phyloP scores from a whole-genome alignment of 306 rosid species.

The Prunus armeniaca region DNA sequence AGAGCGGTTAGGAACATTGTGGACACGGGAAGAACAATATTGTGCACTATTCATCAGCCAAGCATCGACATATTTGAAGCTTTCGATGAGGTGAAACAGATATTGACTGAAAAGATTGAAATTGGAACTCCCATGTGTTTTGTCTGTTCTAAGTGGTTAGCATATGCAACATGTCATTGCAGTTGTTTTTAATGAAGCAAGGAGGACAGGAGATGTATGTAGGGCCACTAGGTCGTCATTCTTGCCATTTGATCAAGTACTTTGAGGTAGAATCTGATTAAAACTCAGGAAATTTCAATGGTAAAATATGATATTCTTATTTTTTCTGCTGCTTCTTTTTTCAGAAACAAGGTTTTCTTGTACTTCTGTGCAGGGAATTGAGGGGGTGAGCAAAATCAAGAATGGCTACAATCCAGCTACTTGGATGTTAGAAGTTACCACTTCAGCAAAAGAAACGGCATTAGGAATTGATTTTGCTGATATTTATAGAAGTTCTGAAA shows the following conservation, averaged over 20 bases:
- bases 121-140: neutral
- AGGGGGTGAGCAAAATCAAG: slow-evolving; percentile 4
- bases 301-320: neutral
- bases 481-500: slow-evolving; percentile 10
- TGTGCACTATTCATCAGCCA: slow-evolving; percentile 68
- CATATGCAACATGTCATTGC: slow-evolving; percentile 6
- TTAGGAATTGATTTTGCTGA: slow-evolving; percentile 10
- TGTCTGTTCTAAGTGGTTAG: neutral
- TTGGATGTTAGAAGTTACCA: slow-evolving; percentile 23
- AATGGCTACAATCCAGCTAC: slow-evolving; percentile 23
- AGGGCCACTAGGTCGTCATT: slow-evolving; percentile 16
- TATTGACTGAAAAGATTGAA: neutral
- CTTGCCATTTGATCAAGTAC: slow-evolving; percentile 19
- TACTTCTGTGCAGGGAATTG: neutral
- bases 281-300: neutral
- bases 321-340: neutral
- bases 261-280: slow-evolving; percentile 11
- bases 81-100: slow-evolving; percentile 49
- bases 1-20: slow-evolving; percentile 63
- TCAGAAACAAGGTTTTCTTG: neutral
- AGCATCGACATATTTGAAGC: slow-evolving; percentile 68
- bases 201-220: slow-evolving; percentile 16
- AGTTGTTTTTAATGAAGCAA: slow-evolving; percentile 17
- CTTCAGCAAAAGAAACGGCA: slow-evolving; percentile 7
- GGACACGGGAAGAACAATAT: slow-evolving; percentile 67